Evolutionary conservation across 495 filamentous ascomycete species (phyloP).

Genomic region (Sporormia fimetaria): DNA sequence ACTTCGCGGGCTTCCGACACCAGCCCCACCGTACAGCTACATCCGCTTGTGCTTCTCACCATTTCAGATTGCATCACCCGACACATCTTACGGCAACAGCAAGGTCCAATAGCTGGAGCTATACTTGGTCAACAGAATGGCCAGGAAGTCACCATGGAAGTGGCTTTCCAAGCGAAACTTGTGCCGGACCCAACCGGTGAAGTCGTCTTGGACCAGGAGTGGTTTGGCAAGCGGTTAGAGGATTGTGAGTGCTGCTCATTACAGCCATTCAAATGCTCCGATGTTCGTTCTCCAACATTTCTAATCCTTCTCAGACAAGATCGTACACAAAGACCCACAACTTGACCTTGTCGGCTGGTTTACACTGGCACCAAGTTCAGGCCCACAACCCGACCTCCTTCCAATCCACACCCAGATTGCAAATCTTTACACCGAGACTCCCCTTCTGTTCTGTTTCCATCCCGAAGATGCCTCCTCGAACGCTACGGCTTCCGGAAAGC

Average conservation of each 20-base stretch:
- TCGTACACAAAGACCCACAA: constrained; percentile 70
- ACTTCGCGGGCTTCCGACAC: constrained; percentile 58
- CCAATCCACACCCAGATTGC: constrained; percentile 68
- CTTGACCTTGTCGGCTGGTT: constrained; percentile 95
- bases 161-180: constrained; percentile 74
- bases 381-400: constrained; percentile 54
- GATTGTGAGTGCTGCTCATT: constrained; percentile 51
- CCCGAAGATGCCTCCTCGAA: constrained; percentile 42
- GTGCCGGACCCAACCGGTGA: constrained; percentile 39
- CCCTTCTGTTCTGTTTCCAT: constrained; percentile 82
- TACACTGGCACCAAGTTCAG: constrained; percentile 62
- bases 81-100: constrained; percentile 62
- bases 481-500: constrained; percentile 53
- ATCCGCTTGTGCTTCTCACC: constrained; percentile 88
- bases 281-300: neutral
- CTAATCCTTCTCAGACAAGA: constrained; percentile 63
- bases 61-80: constrained; percentile 95
- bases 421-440: constrained; percentile 65
- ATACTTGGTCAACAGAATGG: constrained; percentile 85
- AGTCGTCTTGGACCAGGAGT: constrained; percentile 48
- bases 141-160: constrained; percentile 78
- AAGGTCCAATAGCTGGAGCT: constrained; percentile 71
- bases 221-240: constrained; percentile 70
- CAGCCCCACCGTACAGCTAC: constrained; percentile 70
- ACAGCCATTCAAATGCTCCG: neutral